phyloP scores from a whole-genome alignment of 1,284 basidiomycete species.

The Sporisorium graminicola region DNA sequence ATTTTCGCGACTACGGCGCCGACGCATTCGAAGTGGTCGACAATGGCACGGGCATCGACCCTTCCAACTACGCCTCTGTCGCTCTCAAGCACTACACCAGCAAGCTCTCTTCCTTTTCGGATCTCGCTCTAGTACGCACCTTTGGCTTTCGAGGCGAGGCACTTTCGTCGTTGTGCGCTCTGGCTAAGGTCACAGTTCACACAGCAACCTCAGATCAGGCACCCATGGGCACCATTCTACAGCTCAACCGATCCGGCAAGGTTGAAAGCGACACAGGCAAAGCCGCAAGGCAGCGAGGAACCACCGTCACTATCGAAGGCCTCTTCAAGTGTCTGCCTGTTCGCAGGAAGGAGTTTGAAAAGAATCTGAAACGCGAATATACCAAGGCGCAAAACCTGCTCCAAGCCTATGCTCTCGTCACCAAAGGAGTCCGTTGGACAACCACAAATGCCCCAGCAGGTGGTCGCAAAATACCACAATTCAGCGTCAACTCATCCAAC shows the following conservation, averaged over 20 bases:
- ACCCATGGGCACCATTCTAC: conserved; percentile 65
- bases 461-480: conserved; percentile 80
- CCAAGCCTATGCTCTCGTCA: conserved; percentile 88
- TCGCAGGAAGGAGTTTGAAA: conserved; percentile 88
- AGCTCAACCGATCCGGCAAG: conserved; percentile 51
- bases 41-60: conserved; percentile 87
- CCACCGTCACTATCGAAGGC: conserved; percentile 81
- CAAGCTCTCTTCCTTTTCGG: conserved; percentile 83
- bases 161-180: conserved; percentile 88
- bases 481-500: conserved; percentile 79
- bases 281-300: conserved; percentile 86
- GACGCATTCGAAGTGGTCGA: conserved; percentile 90
- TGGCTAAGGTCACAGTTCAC: conserved; percentile 74
- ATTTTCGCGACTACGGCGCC: conserved; percentile 89
- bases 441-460: conserved; percentile 81
- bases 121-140: conserved; percentile 81
- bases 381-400: conserved; percentile 84
- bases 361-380: conserved; percentile 90
- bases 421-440: conserved; percentile 77
- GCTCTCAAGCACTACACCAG: conserved; percentile 94
- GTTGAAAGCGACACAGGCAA: conserved; percentile 55
- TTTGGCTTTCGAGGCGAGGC: conserved; percentile 99
- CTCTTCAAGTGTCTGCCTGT: conserved; percentile 89
- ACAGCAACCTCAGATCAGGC: conserved; percentile 62
- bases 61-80: conserved; percentile 78